These are phyloP conservation scores for Carex parvula DNA, from an alignment of 176 grass and related monocot species.

Conservation along the genomic window DNA sequence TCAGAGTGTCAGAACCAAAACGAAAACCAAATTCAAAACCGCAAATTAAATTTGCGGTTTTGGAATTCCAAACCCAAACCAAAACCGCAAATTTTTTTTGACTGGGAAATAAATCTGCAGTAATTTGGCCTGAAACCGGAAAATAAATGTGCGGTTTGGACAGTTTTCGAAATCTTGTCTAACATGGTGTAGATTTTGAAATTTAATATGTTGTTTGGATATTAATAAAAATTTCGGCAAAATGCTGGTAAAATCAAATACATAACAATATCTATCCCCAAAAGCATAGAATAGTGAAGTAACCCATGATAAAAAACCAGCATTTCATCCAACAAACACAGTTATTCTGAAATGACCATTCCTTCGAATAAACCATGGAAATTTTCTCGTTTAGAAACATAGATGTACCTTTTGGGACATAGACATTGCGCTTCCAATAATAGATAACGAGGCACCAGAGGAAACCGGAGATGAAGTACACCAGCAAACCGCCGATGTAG, in stretches of 20 bases:
- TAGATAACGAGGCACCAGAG: slow-evolving; percentile 97
- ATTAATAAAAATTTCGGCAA: too few species aligned
- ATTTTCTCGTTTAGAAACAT: not conserved
- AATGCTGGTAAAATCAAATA: not conserved
- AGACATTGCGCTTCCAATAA: slow-evolving; percentile 88
- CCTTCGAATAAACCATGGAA: not conserved
- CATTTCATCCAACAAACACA: not conserved
- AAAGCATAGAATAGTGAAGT: not conserved
- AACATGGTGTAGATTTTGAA: too few species aligned
- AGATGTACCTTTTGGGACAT: slow-evolving; percentile 74
- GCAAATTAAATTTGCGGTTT: too few species aligned
- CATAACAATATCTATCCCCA: not conserved
- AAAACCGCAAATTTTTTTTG: too few species aligned
- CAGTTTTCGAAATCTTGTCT: too few species aligned
- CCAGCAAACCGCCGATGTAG: slow-evolving; percentile 53
- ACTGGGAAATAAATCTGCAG: too few species aligned
- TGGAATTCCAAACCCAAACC: too few species aligned
- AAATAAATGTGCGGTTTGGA: too few species aligned
- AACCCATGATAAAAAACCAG: not conserved
- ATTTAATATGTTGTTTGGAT: too few species aligned
- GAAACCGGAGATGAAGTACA: slow-evolving; percentile 78
- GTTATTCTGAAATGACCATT: not conserved
- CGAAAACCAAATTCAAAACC: too few species aligned
- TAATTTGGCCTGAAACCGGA: too few species aligned
- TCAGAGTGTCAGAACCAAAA: too few species aligned